These are phyloP conservation scores for Anaeromyces robustus DNA, from an alignment of 192 early-diverging fungal genomes.

Conservation along the genomic window DNA sequence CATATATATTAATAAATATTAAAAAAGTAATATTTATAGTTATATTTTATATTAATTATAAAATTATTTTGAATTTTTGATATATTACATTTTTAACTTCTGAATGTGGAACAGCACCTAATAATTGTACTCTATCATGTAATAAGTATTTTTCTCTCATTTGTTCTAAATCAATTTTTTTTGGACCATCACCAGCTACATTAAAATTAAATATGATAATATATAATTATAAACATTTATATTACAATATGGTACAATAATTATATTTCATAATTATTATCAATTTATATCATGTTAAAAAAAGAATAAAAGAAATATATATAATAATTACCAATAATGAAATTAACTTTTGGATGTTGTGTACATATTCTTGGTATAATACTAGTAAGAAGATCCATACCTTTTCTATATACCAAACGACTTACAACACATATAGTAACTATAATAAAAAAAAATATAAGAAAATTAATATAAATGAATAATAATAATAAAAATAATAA, in stretches of 20 bases:
- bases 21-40: neutral
- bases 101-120: slow-evolving; percentile 69
- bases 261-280: too few relatives aligned
- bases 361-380: slow-evolving; percentile 85
- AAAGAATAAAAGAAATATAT: too few relatives aligned
- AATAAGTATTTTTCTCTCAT: slow-evolving; percentile 87
- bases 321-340: slow-evolving; percentile 62
- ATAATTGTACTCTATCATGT: slow-evolving; percentile 78
- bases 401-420: slow-evolving; percentile 87
- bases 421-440: slow-evolving; percentile 89
- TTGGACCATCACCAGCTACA: slow-evolving; percentile 84
- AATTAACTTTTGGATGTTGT: slow-evolving; percentile 60
- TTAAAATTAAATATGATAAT: neutral
- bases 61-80: too few relatives aligned
- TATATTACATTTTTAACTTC: slow-evolving; percentile 57
- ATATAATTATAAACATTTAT: neutral
- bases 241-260: too few relatives aligned
- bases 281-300: too few relatives aligned
- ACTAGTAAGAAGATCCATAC: slow-evolving; percentile 78
- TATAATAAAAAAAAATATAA: slow-evolving; percentile 7
- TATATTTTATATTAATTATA: neutral
- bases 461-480: neutral
- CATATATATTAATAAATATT: too few relatives aligned
- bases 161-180: slow-evolving; percentile 88
- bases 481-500: too few relatives aligned